Conservation (phyloP, 2,329 filamentous ascomycete genomes). For the Emmonsia crescens region DNA sequence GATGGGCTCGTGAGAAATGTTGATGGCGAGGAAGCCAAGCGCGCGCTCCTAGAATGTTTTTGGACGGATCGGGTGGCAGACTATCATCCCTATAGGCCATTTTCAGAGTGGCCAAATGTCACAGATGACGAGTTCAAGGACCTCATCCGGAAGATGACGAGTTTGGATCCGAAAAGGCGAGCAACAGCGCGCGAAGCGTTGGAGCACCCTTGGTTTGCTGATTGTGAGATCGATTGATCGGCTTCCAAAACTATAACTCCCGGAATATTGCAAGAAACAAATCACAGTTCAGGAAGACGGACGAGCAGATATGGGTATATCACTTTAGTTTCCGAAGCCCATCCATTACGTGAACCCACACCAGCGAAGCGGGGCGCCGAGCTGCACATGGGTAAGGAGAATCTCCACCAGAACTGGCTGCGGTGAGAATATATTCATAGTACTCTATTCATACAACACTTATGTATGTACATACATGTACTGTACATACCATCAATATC, state of each 20-base stretch:
- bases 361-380: no score
- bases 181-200: slow-evolving; percentile 21
- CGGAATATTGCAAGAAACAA: no score
- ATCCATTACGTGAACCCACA: no score
- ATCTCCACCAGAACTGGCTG: no score
- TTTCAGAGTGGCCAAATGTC: slow-evolving; percentile 22
- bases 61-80: slow-evolving; percentile 24
- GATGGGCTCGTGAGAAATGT: slow-evolving; percentile 29
- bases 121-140: slow-evolving; percentile 20
- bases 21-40: slow-evolving; percentile 22
- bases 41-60: slow-evolving; percentile 22
- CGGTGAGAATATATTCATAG: neutral
- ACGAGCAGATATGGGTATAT: no score
- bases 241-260: no score
- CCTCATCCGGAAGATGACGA: slow-evolving; percentile 19
- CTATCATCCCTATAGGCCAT: slow-evolving; percentile 24
- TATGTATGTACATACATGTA: neutral
- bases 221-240: no score
- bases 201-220: slow-evolving; percentile 21
- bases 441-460: neutral
- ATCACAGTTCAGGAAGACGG: no score
- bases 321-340: no score
- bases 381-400: no score
- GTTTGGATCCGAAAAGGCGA: slow-evolving; percentile 21
- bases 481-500: neutral